Conservation (phyloP, 2,329 filamentous ascomycete genomes). For the Pyrenophora graminea region DNA sequence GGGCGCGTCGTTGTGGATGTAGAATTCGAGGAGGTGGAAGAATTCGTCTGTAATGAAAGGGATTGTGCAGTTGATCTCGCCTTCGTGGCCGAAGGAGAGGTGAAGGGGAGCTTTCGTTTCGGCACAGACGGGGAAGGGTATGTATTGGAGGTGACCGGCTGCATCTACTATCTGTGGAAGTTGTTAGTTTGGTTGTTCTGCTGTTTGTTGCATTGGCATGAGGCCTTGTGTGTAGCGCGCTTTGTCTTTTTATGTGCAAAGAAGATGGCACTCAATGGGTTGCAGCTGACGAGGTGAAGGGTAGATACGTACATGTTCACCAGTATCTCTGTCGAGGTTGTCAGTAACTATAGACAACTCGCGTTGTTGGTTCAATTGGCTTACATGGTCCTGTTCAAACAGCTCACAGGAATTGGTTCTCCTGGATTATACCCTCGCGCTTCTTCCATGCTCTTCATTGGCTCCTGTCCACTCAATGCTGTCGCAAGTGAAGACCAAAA, state of each 20-base stretch:
- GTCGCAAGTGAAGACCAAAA: constrained; percentile 43
- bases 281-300: background rate
- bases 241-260: background rate
- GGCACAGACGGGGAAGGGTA: constrained; percentile 87
- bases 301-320: constrained; percentile 67
- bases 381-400: constrained; percentile 58
- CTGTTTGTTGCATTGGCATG: background rate
- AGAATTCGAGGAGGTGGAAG: constrained; percentile 92
- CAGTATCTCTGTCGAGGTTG: constrained; percentile 69
- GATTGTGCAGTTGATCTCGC: constrained; percentile 82
- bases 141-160: constrained; percentile 83
- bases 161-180: constrained; percentile 67
- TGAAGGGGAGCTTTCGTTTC: constrained; percentile 83
- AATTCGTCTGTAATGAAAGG: constrained; percentile 75
- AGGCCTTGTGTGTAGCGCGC: background rate
- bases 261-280: too few species aligned
- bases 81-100: constrained; percentile 81
- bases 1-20: constrained; percentile 94
- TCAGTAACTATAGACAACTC: constrained; percentile 8
- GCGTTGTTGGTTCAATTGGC: constrained; percentile 15
- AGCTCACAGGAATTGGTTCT: constrained; percentile 56
- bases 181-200: background rate
- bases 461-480: constrained; percentile 50
- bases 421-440: constrained; percentile 53
- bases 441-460: constrained; percentile 40